Base-by-base conservation (phyloP, 345 rosid genomes). In the Erysimum cheiranthoides region DNA sequence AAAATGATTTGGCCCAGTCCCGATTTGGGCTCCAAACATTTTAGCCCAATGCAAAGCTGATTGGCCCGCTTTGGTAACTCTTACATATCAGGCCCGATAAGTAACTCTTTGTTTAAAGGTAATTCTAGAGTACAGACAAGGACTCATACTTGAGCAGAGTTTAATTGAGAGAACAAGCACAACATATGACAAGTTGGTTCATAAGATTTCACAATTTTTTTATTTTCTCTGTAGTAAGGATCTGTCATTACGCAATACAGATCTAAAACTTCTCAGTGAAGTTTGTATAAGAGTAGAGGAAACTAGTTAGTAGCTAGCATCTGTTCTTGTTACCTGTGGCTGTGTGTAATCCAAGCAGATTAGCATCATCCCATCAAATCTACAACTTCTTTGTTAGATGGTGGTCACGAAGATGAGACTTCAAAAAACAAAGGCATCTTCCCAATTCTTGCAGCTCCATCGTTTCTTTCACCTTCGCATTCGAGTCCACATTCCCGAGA, bases 391-490 rank as follows among this genome's bases (percentile, higher is more conserved):
- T 70, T 70, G 71, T 76, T 70, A 70, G 58, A 47, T 42, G 27
- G 50, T 68, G 36, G 50, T 66, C 52, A 62, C n/a, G 47, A 63
- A 54, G 80, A 77, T 56, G 71, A 61, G 64, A 42, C 74, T 76
- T 61, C 27, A 2, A 18, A 10, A 47, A 61, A 52, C 25, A 16
- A 30, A 18, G 63, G 5, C 50, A 69, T 76, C 75, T 76, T 76
- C 79, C 25, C 52, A 54, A 54, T 31, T 53, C 58, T 45, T 53
- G 46, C 57, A 46, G 56, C 75, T 46, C 68, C 18, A 27, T 12
- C 10, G 16, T 40, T 50, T 17, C 42, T 50, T 53, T 63, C 31
- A 89, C 82, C 86, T 78, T 60, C 79, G 82, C 62, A 73, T 74
- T 78, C 58, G 72, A 9, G 67, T 68, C 82, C 83, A 78, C 45